Conservation (phyloP, 805 yeast genomes). For the Millerozyma miso region DNA sequence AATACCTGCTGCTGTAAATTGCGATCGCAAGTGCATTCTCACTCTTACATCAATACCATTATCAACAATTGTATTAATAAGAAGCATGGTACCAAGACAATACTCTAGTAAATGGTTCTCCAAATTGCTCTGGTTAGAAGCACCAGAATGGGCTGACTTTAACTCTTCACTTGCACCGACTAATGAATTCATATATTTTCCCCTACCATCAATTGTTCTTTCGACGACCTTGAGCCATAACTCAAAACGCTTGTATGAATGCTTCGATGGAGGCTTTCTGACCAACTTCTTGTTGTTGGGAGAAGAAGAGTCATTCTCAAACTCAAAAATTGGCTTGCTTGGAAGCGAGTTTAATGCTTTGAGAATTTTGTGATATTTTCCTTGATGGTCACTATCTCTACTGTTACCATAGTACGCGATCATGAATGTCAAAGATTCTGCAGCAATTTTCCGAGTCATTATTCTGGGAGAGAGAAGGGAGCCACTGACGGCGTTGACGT, state of each 20-base stretch:
- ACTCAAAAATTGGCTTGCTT: slow-evolving; percentile 34
- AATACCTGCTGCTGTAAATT: slow-evolving; percentile 55
- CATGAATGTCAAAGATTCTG: slow-evolving; percentile 62
- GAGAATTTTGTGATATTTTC: slow-evolving; percentile 54
- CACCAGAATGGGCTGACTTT: slow-evolving; percentile 37
- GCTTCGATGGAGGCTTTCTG: slow-evolving; percentile 33
- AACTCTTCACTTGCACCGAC: slow-evolving; percentile 91
- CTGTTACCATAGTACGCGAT: slow-evolving; percentile 34
- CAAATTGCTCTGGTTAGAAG: slow-evolving; percentile 44
- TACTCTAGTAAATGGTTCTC: slow-evolving; percentile 70
- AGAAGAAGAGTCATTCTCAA: slow-evolving; percentile 17
- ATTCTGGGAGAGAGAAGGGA: slow-evolving; percentile 73
- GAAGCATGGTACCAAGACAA: slow-evolving; percentile 62
- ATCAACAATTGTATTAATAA: slow-evolving; percentile 61
- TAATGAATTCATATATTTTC: slow-evolving; percentile 75
- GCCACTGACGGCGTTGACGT: slow-evolving; percentile 60
- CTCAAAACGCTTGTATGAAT: slow-evolving; percentile 50
- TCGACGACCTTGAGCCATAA: slow-evolving; percentile 69
- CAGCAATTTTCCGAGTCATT: slow-evolving; percentile 71
- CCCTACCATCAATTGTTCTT: slow-evolving; percentile 75
- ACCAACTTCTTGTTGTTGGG: slow-evolving; percentile 21
- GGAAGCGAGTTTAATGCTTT: slow-evolving; percentile 47
- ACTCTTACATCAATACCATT: slow-evolving; percentile 41
- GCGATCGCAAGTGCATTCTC: slow-evolving; percentile 57
- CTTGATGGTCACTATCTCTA: slow-evolving; percentile 25